phyloP scores from a whole-genome alignment of 805 yeast species.

The Clavispora carvajalis region DNA sequence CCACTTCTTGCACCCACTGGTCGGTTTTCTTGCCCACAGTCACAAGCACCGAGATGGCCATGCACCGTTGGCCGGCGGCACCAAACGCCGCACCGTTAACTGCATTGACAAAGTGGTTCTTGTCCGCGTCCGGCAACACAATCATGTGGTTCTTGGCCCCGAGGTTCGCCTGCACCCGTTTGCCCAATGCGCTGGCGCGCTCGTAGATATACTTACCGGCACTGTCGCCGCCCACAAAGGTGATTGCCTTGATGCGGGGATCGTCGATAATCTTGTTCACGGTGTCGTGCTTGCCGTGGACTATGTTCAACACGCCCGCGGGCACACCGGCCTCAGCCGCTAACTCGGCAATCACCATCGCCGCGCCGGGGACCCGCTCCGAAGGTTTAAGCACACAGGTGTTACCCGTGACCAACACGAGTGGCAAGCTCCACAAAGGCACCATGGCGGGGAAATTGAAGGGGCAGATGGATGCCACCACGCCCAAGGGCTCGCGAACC shows the following conservation, averaged over 20 bases:
- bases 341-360: slow-evolving; percentile 67
- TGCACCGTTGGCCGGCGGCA: slow-evolving; percentile 82
- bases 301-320: slow-evolving; percentile 63
- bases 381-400: slow-evolving; percentile 54
- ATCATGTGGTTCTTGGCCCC: slow-evolving; percentile 79
- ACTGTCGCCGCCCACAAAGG: slow-evolving; percentile 74
- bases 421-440: slow-evolving; percentile 59
- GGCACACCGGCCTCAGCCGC: slow-evolving; percentile 73
- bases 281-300: slow-evolving; percentile 70
- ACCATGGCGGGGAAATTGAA: slow-evolving; percentile 87
- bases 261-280: slow-evolving; percentile 68
- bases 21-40: slow-evolving; percentile 58
- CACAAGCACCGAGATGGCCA: slow-evolving; percentile 71
- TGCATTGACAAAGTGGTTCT: slow-evolving; percentile 56
- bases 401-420: slow-evolving; percentile 65
- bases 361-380: slow-evolving; percentile 79
- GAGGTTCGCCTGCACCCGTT: slow-evolving; percentile 71
- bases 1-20: slow-evolving; percentile 59
- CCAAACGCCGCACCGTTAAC: slow-evolving; percentile 75
- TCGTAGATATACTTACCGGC: slow-evolving; percentile 72
- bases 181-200: slow-evolving; percentile 61
- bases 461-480: slow-evolving; percentile 72
- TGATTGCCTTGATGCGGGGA: slow-evolving; percentile 69
- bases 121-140: slow-evolving; percentile 68
- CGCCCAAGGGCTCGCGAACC: slow-evolving; percentile 73